Conservation (phyloP, 2,329 filamentous ascomycete genomes). For the Clarireedia monteithiana region DNA sequence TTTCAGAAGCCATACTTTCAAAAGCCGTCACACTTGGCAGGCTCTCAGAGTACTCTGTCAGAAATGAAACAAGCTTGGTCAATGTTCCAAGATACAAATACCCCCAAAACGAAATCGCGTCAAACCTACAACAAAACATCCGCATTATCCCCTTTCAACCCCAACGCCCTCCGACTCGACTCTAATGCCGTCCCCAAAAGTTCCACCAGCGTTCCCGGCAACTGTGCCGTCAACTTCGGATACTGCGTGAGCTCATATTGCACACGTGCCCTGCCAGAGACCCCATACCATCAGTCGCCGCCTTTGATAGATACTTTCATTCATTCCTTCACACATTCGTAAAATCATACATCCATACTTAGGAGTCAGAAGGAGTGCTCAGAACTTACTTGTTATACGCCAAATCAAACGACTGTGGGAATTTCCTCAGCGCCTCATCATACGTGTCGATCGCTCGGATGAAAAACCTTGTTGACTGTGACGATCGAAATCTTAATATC, state of each 20-base stretch:
- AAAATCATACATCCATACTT: too few species aligned
- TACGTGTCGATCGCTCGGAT: conserved; percentile 60
- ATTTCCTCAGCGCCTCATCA: conserved; percentile 51
- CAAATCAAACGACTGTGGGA: conserved; percentile 58
- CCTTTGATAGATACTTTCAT: too few species aligned
- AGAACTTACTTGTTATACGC: conserved; percentile 65
- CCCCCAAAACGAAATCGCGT: background rate
- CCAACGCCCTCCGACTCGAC: conserved; percentile 55
- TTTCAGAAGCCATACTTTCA: too few species aligned
- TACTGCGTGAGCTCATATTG: conserved; percentile 65
- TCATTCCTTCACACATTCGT: too few species aligned
- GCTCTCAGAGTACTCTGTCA: too few species aligned
- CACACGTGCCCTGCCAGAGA: conserved; percentile 48
- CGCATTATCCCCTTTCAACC: conserved; percentile 52
- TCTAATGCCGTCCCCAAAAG: conserved; percentile 52
- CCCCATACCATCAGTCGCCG: conserved; percentile 7
- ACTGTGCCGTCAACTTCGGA: conserved; percentile 48
- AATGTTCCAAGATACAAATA: too few species aligned
- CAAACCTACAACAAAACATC: conserved; percentile 51
- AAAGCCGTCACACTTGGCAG: too few species aligned
- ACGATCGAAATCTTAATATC: background rate
- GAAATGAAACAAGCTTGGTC: too few species aligned
- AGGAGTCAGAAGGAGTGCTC: background rate
- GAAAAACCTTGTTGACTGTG: conserved; percentile 40
- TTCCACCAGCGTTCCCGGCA: conserved; percentile 45